Conservation (phyloP, 2,329 filamentous ascomycete species). For the Aspergillus costaricaensis region DNA sequence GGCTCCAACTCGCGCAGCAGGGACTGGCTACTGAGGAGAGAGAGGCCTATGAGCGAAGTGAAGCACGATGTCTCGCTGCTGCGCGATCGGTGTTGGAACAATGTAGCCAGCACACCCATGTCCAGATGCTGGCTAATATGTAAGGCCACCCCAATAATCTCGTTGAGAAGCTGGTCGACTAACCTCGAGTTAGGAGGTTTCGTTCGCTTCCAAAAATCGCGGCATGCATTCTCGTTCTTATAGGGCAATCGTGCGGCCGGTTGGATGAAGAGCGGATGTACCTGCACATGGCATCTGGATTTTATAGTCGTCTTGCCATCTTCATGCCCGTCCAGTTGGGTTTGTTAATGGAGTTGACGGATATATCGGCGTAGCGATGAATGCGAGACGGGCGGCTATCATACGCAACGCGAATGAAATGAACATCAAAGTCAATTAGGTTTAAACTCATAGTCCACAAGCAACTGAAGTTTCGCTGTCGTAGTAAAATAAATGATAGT, state of each 20-base stretch:
- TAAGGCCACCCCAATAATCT: not conserved
- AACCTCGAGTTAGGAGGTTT: not conserved
- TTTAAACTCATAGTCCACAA: too few species aligned
- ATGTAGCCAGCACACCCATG: not conserved
- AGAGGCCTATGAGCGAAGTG: not conserved
- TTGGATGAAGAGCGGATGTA: not conserved
- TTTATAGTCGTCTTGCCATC: not conserved
- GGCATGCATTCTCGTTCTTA: not conserved
- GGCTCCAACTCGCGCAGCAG: not conserved
- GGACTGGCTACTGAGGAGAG: not conserved
- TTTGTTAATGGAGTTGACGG: not conserved
- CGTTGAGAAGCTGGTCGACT: too few species aligned
- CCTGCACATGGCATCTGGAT: not conserved
- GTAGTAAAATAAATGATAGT: too few species aligned
- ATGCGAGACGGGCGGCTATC: too few species aligned
- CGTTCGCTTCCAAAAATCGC: not conserved
- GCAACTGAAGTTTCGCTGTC: too few species aligned
- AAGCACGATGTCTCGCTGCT: not conserved
- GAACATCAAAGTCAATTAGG: too few species aligned
- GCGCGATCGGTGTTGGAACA: not conserved
- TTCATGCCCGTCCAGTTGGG: not conserved
- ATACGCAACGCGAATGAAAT: too few species aligned
- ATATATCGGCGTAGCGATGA: too few species aligned
- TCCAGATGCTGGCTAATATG: not conserved
- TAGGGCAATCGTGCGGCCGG: not conserved